These are phyloP conservation scores for Brassica hybrid DNA, from an alignment of 441 rosid species.

Conservation along the genomic window DNA sequence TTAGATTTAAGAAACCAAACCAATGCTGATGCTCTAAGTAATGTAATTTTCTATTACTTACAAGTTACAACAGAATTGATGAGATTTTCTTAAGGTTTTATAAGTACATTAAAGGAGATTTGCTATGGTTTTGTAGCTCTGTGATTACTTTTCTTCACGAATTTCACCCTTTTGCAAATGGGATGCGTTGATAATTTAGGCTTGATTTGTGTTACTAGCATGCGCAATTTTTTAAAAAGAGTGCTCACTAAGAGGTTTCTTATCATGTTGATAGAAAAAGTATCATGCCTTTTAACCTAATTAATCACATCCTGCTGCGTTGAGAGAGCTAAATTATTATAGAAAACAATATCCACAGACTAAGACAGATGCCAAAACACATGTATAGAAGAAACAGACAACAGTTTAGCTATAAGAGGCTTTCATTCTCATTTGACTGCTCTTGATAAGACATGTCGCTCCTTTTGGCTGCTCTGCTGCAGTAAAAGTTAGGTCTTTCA, in stretches of 20 bases:
- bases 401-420: neutral
- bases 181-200: neutral
- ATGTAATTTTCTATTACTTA: too few relatives aligned
- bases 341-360: neutral
- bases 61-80: too few relatives aligned
- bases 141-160: neutral
- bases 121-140: neutral
- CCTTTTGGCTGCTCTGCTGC: conserved; percentile 8
- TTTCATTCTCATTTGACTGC: neutral
- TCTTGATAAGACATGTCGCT: neutral
- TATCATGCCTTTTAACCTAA: too few relatives aligned
- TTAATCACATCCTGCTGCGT: neutral
- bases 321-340: neutral
- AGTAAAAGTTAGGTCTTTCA: conserved; percentile 4
- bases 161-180: neutral
- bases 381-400: conserved; percentile 7
- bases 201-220: neutral
- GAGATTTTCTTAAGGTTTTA: too few relatives aligned
- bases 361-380: conserved; percentile 20
- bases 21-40: too few relatives aligned
- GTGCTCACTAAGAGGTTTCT: neutral
- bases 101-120: too few relatives aligned
- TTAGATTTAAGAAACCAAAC: too few relatives aligned
- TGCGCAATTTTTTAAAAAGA: too few relatives aligned
- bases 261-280: too few relatives aligned